These are phyloP conservation scores for Rhododendron simsii DNA, from an alignment of 148 eudicot genomes.

Conservation along the genomic window DNA sequence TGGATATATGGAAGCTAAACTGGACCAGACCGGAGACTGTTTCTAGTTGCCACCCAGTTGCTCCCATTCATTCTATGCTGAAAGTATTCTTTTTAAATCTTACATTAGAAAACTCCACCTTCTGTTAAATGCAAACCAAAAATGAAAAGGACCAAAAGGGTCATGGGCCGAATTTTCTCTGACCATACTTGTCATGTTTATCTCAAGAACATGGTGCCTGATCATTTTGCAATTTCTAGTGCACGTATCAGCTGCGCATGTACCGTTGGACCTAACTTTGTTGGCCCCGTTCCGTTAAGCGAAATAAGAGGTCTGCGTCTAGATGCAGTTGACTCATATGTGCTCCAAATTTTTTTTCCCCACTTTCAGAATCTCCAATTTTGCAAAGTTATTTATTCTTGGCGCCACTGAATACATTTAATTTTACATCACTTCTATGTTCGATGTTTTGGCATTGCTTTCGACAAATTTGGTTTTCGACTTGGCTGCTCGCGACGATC, in stretches of 20 bases:
- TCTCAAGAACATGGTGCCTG: too few species aligned
- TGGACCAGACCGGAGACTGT: too few species aligned
- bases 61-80: neutral
- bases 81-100: too few species aligned
- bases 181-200: neutral
- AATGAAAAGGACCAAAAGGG: too few species aligned
- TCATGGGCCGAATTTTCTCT: neutral
- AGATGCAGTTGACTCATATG: neutral
- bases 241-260: neutral
- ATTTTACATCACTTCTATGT: slow-evolving; percentile 18
- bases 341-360: neutral
- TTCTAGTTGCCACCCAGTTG: too few species aligned
- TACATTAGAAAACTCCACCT: neutral
- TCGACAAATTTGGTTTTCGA: slow-evolving; percentile 30
- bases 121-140: neutral
- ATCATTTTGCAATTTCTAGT: neutral
- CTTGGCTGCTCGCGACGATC: slow-evolving; percentile 48
- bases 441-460: neutral
- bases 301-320: neutral
- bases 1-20: too few species aligned
- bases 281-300: too few species aligned
- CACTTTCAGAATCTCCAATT: neutral
- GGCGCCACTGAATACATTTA: neutral
- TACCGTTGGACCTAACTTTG: too few species aligned
- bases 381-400: neutral